Evolutionary conservation across 2,329 filamentous ascomycete genomes (phyloP).

Genomic region (Beauveria rudraprayagi): DNA sequence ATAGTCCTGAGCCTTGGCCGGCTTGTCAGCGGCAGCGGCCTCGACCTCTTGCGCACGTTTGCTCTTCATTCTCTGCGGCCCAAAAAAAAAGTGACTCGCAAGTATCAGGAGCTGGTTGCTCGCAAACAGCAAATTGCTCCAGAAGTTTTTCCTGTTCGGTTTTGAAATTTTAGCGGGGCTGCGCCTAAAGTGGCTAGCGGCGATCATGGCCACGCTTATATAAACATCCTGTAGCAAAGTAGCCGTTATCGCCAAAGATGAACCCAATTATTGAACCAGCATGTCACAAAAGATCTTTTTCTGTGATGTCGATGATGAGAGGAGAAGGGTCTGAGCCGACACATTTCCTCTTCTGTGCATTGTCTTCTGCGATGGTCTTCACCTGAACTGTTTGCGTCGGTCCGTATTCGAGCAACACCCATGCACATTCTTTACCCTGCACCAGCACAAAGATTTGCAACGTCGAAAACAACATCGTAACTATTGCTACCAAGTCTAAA

Average conservation of each 20-base stretch:
- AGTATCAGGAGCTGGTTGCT: background rate
- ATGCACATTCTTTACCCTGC: background rate
- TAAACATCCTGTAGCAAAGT: background rate
- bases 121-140: background rate
- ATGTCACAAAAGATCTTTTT: background rate
- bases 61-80: conserved; percentile 26
- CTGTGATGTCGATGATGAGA: background rate
- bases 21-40: conserved; percentile 20
- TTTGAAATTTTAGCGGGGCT: conserved; percentile 8
- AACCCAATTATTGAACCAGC: background rate
- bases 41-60: conserved; percentile 30
- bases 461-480: background rate
- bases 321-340: no score
- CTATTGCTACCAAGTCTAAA: conserved; percentile 10
- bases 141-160: conserved; percentile 6
- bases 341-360: no score
- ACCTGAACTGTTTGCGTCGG: background rate
- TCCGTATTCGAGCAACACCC: no score
- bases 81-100: background rate
- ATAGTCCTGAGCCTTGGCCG: conserved; percentile 15
- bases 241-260: background rate
- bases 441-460: background rate
- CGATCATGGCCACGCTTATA: background rate
- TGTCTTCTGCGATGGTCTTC: background rate
- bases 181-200: background rate